Conservation (phyloP, 2,329 filamentous ascomycete genomes). For the Fusarium sp. region DNA sequence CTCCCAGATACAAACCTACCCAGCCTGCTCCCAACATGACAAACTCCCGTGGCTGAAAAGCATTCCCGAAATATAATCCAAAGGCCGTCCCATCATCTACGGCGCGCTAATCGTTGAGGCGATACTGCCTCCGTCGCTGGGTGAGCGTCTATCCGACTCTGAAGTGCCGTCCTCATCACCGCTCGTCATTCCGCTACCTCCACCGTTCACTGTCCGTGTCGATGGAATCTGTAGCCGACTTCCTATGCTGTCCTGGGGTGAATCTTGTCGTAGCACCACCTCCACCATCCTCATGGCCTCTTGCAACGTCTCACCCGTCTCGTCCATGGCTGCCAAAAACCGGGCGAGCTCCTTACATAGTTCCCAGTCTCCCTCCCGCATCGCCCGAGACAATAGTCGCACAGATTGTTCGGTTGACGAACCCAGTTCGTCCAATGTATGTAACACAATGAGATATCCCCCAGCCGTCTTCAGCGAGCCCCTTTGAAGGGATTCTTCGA, state of each 20-base stretch:
- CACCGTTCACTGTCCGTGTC: slow-evolving; percentile 46
- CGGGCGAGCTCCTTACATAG: slow-evolving; percentile 93
- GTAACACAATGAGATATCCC: slow-evolving; percentile 94
- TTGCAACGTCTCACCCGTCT: slow-evolving; percentile 82
- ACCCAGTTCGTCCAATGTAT: slow-evolving; percentile 80
- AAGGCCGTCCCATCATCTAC: slow-evolving; percentile 19
- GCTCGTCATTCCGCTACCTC: slow-evolving; percentile 44
- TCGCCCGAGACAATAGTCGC: slow-evolving; percentile 82
- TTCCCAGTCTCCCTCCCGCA: slow-evolving; percentile 91
- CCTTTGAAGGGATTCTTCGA: slow-evolving; percentile 89
- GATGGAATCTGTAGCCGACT: slow-evolving; percentile 50
- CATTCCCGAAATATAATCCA: slow-evolving; percentile 12
- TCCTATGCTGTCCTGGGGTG: slow-evolving; percentile 41
- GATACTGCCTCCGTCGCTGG: slow-evolving; percentile 53
- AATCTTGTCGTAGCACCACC: slow-evolving; percentile 49
- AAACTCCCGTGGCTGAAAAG: slow-evolving; percentile 28
- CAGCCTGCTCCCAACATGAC: slow-evolving; percentile 11
- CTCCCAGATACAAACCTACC: slow-evolving; percentile 9
- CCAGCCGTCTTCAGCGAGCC: slow-evolving; percentile 94
- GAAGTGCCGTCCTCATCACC: slow-evolving; percentile 50
- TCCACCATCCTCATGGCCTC: slow-evolving; percentile 76
- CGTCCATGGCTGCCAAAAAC: slow-evolving; percentile 94
- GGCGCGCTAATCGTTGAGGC: slow-evolving; percentile 49
- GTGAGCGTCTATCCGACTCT: slow-evolving; percentile 52
- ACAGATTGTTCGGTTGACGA: slow-evolving; percentile 82